Evolutionary conservation across 2,329 filamentous ascomycete species (phyloP).

Genomic region (Penicillium hesseltinei): DNA sequence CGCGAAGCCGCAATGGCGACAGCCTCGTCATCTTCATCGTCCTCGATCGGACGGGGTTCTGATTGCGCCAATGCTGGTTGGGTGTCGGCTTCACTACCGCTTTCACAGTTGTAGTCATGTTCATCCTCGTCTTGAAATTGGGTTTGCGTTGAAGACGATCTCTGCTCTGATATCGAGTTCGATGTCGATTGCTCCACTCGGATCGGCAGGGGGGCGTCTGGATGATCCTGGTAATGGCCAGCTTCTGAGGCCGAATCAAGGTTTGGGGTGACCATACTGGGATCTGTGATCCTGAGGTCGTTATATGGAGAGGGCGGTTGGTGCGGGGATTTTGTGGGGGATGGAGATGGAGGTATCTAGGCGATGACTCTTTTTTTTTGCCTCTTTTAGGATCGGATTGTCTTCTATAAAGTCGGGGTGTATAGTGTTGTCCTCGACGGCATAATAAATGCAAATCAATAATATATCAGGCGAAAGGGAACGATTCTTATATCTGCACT

Average conservation of each 20-base stretch:
- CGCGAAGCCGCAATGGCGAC: slow-evolving; percentile 2
- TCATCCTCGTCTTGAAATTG: background rate
- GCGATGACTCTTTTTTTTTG: background rate
- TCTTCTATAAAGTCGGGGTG: background rate
- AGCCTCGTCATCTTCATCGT: background rate
- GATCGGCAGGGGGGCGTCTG: slow-evolving; percentile 20
- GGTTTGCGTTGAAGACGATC: background rate
- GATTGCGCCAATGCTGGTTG: slow-evolving; percentile 13
- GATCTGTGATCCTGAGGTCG: background rate
- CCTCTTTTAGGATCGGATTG: background rate
- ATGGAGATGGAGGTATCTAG: background rate
- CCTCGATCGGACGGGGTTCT: slow-evolving; percentile 19
- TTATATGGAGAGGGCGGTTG: slow-evolving; percentile 1
- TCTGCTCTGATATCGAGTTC: background rate
- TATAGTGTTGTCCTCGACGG: background rate
- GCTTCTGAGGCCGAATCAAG: background rate
- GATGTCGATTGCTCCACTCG: background rate
- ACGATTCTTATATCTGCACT: background rate
- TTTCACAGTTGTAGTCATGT: slow-evolving; percentile 2
- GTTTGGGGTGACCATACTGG: background rate
- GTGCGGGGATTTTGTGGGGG: slow-evolving; percentile 9
- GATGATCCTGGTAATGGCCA: slow-evolving; percentile 12
- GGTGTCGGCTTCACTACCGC: background rate
- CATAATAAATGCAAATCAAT: background rate
- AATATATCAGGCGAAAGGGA: background rate